phyloP scores from a whole-genome alignment of 257 asterid species.

The Scutellaria barbata region DNA sequence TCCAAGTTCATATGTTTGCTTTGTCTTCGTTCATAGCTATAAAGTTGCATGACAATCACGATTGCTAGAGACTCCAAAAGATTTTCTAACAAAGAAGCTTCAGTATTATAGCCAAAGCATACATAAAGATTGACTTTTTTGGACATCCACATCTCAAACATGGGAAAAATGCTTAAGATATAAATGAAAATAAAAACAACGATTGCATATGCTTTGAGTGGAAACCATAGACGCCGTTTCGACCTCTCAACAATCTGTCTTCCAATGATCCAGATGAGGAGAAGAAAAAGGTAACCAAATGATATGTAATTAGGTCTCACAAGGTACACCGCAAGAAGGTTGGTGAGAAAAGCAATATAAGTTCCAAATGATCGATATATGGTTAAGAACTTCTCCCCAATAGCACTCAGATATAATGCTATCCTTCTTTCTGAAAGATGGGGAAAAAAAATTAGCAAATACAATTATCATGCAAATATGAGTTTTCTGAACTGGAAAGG shows the following conservation, averaged over 20 bases:
- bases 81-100: slow-evolving; percentile 72
- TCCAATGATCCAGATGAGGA: slow-evolving; percentile 93
- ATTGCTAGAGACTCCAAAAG: slow-evolving; percentile 93
- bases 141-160: slow-evolving; percentile 85
- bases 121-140: slow-evolving; percentile 59
- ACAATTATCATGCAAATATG: slow-evolving; percentile 7
- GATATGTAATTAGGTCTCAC: slow-evolving; percentile 86
- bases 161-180: slow-evolving; percentile 76
- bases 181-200: slow-evolving; percentile 75
- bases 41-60: slow-evolving; percentile 95
- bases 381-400: slow-evolving; percentile 83
- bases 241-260: slow-evolving; percentile 91
- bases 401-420: slow-evolving; percentile 85
- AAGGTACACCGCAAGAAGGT: slow-evolving; percentile 82
- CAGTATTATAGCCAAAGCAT: slow-evolving; percentile 72
- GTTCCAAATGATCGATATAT: slow-evolving; percentile 92
- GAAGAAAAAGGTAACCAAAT: slow-evolving; percentile 91
- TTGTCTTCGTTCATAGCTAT: slow-evolving; percentile 97
- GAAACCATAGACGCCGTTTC: slow-evolving; percentile 92
- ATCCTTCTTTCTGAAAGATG: slow-evolving; percentile 81
- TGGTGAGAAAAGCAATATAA: slow-evolving; percentile 88
- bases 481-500: neutral
- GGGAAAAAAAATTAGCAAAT: slow-evolving; percentile 33
- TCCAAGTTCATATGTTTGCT: slow-evolving; percentile 68
- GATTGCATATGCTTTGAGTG: slow-evolving; percentile 83